Evolutionary conservation across 2,329 filamentous ascomycete species (phyloP).

Genomic region (Herpotrichia juniperi): DNA sequence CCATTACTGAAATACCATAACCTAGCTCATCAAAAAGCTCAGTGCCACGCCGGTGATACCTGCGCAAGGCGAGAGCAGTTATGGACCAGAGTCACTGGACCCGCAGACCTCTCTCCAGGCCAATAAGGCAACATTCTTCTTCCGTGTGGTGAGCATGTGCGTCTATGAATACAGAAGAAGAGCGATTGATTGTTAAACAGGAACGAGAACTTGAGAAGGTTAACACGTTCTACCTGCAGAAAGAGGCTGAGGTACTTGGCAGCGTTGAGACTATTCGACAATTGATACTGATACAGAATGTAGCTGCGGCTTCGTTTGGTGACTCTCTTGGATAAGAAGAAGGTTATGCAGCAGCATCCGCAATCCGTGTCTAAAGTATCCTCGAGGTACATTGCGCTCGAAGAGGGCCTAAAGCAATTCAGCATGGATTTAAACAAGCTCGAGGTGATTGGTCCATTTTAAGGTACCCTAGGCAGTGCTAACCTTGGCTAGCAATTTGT

Average conservation of each 20-base stretch:
- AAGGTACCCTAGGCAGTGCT: conserved; percentile 20
- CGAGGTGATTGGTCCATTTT: conserved; percentile 56
- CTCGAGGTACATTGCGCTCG: conserved; percentile 90
- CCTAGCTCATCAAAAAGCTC: conserved; percentile 95
- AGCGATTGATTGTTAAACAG: conserved; percentile 52
- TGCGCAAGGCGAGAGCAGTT: conserved; percentile 69
- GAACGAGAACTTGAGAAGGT: conserved; percentile 98
- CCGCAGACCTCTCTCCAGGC: conserved; percentile 91
- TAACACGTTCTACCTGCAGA: conserved; percentile 96
- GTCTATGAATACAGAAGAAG: not conserved
- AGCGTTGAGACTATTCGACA: conserved; percentile 1
- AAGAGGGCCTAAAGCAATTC: conserved; percentile 97
- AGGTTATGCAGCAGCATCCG: conserved; percentile 79
- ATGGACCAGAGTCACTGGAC: conserved; percentile 61
- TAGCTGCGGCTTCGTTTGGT: conserved; percentile 92
- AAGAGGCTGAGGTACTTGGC: conserved; percentile 87
- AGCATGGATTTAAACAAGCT: conserved; percentile 96
- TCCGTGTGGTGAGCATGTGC: conserved; percentile 76
- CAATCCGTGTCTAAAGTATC: conserved; percentile 83
- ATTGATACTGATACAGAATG: conserved; percentile 19
- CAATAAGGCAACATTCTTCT: conserved; percentile 99
- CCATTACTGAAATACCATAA: conserved; percentile 8
- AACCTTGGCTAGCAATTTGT: conserved; percentile 78
- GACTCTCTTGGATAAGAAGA: conserved; percentile 94
- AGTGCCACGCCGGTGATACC: conserved; percentile 86